Percentiles rank a stretch among this genome's conserved stretches.
Evolutionary conservation across 345 rosid genomes (phyloP).

Genomic region (Pugionium dolabratum): DNA sequence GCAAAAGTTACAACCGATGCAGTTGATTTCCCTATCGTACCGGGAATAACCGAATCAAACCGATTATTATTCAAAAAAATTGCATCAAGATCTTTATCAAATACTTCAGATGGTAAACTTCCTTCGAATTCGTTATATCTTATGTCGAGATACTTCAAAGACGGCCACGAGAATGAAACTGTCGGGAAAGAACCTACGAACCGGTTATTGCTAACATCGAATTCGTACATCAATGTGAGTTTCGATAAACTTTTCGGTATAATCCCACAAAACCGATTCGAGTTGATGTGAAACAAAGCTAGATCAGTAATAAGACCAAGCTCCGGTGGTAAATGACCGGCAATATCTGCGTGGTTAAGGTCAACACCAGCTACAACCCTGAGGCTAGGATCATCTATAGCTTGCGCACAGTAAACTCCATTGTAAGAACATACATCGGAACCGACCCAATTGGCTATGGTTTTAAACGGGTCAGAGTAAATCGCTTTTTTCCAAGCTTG

Average conservation of each 20-base stretch:
- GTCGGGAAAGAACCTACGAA: slow-evolving; percentile 58
- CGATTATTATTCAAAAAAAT: slow-evolving; percentile 64
- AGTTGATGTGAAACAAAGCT: slow-evolving; percentile 69
- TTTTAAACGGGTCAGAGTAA: slow-evolving; percentile 59
- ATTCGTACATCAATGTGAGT: slow-evolving; percentile 52
- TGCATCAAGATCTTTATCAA: slow-evolving; percentile 63
- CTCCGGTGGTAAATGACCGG: slow-evolving; percentile 61
- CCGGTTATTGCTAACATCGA: slow-evolving; percentile 71
- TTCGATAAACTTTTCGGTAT: slow-evolving; percentile 53
- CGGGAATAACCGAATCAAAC: slow-evolving; percentile 54
- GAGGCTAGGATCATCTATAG: slow-evolving; percentile 48
- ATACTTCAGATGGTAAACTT: slow-evolving; percentile 50
- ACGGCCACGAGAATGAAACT: slow-evolving; percentile 45
- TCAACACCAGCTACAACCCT: slow-evolving; percentile 66
- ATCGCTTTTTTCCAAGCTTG: slow-evolving; percentile 64
- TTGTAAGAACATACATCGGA: slow-evolving; percentile 58
- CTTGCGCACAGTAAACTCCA: slow-evolving; percentile 61
- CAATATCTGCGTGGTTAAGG: slow-evolving; percentile 66
- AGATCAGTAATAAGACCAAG: slow-evolving; percentile 58
- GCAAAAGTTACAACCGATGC: slow-evolving; percentile 62
- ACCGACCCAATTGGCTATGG: slow-evolving; percentile 62
- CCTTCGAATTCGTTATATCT: slow-evolving; percentile 71
- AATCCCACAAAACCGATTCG: slow-evolving; percentile 71
- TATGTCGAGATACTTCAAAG: slow-evolving; percentile 57
- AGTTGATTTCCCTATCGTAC: slow-evolving; percentile 50